Conservation (phyloP, 768 basidiomycete genomes). For the Mycena alexandri region DNA sequence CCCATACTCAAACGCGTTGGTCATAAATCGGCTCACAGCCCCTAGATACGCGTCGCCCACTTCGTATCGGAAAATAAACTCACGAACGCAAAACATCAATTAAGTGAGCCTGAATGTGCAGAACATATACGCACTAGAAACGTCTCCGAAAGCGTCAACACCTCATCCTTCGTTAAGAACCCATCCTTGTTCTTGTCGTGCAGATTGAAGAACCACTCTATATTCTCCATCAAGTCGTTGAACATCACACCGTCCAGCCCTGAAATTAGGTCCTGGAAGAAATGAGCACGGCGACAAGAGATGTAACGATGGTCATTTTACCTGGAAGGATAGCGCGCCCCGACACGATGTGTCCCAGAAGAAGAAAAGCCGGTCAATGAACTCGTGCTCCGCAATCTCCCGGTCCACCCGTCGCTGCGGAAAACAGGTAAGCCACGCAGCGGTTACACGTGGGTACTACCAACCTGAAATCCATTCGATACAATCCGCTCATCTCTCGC, state of each 20-base stretch:
- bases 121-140: constrained; percentile 72
- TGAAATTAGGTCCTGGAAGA: constrained; percentile 81
- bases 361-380: constrained; percentile 93
- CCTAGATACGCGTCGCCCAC: constrained; percentile 97
- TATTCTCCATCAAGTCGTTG: constrained; percentile 98
- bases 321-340: constrained; percentile 93
- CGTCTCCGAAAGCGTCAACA: constrained; percentile 94
- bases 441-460: constrained; percentile 14
- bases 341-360: constrained; percentile 90
- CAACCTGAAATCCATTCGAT: constrained; percentile 90
- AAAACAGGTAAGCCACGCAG: constrained; percentile 22
- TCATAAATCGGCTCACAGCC: constrained; percentile 96
- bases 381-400: constrained; percentile 94
- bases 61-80: constrained; percentile 99
- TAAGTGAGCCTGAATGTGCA: neutral
- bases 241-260: constrained; percentile 94
- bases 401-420: constrained; percentile 87
- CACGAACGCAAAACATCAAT: constrained; percentile 30
- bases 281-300: constrained; percentile 15
- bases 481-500: constrained; percentile 94
- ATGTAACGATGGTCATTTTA: constrained; percentile 43
- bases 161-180: constrained; percentile 95
- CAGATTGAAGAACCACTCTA: constrained; percentile 98
- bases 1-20: constrained; percentile 98
- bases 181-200: constrained; percentile 98